These are phyloP conservation scores for Candida alai DNA, from an alignment of 805 yeast genomes.

Conservation along the genomic window DNA sequence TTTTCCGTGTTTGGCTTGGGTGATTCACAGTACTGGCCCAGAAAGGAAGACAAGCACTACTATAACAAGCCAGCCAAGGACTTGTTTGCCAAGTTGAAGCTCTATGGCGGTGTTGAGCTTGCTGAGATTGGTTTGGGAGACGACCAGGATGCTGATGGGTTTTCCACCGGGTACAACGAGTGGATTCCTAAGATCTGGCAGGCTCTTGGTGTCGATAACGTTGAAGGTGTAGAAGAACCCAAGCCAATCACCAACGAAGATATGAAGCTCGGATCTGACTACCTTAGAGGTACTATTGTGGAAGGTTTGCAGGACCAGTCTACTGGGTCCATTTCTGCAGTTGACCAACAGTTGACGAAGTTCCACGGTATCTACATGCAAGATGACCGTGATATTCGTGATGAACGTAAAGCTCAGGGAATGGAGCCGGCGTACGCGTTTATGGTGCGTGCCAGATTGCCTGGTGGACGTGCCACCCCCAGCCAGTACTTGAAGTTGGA, in stretches of 20 bases:
- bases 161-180: slow-evolving; percentile 79
- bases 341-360: slow-evolving; percentile 90
- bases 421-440: slow-evolving; percentile 94
- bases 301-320: slow-evolving; percentile 77
- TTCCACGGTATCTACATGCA: slow-evolving; percentile 99
- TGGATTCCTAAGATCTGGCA: slow-evolving; percentile 90
- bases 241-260: slow-evolving; percentile 92
- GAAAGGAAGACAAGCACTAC: slow-evolving; percentile 90
- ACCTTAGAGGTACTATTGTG: slow-evolving; percentile 86
- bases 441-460: slow-evolving; percentile 93
- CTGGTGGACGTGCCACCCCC: slow-evolving; percentile 89
- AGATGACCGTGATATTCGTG: slow-evolving; percentile 95
- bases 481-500: slow-evolving; percentile 86
- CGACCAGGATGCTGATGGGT: slow-evolving; percentile 97
- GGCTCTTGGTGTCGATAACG: slow-evolving; percentile 80
- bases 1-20: slow-evolving; percentile 74
- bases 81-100: slow-evolving; percentile 56
- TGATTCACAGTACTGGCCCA: slow-evolving; percentile 91
- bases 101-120: slow-evolving; percentile 71
- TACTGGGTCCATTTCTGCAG: slow-evolving; percentile 88
- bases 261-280: slow-evolving; percentile 84
- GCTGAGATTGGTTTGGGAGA: slow-evolving; percentile 86
- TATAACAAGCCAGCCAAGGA: slow-evolving; percentile 89
- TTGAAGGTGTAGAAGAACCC: slow-evolving; percentile 83
- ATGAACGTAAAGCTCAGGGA: slow-evolving; percentile 87